A percentile compares a stretch with the other conserved stretches of the same genome.
Evolutionary conservation across 352 stramenopile species (phyloP).

Genomic region (Blastocystis sp.): DNA sequence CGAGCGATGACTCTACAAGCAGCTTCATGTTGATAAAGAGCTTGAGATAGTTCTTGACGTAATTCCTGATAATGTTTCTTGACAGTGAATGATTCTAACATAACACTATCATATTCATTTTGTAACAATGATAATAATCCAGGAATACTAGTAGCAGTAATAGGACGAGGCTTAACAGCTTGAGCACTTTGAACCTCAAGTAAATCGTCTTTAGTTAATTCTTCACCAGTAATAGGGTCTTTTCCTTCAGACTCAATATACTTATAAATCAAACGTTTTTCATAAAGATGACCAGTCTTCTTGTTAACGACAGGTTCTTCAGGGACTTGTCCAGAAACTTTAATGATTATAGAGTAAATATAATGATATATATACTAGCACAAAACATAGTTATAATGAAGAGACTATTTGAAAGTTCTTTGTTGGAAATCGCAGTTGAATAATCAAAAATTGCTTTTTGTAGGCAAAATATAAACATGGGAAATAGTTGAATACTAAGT

Average conservation of each 20-base stretch:
- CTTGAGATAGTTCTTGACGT: constrained; percentile 70
- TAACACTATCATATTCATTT: constrained; percentile 71
- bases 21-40: constrained; percentile 83
- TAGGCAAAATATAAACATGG: too few relatives aligned
- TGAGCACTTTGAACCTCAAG: constrained; percentile 48
- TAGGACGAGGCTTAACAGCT: constrained; percentile 34
- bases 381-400: too few relatives aligned
- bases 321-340: constrained; percentile 58
- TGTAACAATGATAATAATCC: constrained; percentile 52
- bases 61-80: constrained; percentile 75
- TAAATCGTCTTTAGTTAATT: constrained; percentile 51
- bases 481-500: too few relatives aligned
- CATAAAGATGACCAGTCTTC: constrained; percentile 63
- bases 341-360: constrained; percentile 59
- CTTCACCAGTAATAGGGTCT: constrained; percentile 54
- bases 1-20: constrained; percentile 75
- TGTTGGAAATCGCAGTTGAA: too few relatives aligned
- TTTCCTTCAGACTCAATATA: constrained; percentile 39
- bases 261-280: constrained; percentile 54
- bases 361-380: too few relatives aligned
- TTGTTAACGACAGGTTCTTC: constrained; percentile 56
- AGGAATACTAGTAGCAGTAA: constrained; percentile 35
- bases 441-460: too few relatives aligned
- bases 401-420: too few relatives aligned
- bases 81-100: constrained; percentile 77